These are phyloP conservation scores for Cystoderma amianthinum DNA, from an alignment of 768 basidiomycete genomes.

Conservation along the genomic window DNA sequence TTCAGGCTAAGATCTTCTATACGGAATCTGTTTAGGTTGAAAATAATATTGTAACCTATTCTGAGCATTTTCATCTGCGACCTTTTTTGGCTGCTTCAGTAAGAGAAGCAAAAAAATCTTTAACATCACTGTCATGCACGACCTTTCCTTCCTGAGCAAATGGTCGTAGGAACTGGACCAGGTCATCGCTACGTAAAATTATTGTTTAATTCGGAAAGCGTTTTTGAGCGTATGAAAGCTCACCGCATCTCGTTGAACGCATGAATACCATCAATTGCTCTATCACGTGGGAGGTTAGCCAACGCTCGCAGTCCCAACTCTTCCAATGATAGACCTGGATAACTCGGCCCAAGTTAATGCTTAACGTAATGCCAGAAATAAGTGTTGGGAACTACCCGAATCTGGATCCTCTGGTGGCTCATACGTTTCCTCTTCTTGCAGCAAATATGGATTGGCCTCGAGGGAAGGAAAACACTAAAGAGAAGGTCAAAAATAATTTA, in stretches of 20 bases:
- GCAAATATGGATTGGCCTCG: constrained; percentile 47
- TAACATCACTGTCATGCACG: constrained; percentile 68
- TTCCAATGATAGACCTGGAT: constrained; percentile 67
- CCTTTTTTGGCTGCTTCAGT: constrained; percentile 28
- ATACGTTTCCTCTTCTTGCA: constrained; percentile 78
- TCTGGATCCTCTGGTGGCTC: constrained; percentile 86
- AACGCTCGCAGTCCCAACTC: constrained; percentile 81
- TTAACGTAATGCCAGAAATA: not conserved
- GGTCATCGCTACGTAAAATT: constrained; percentile 47
- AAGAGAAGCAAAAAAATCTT: constrained; percentile 55
- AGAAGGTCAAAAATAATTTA: too few relatives aligned
- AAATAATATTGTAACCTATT: too few relatives aligned
- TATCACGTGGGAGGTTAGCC: constrained; percentile 66
- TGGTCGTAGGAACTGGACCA: constrained; percentile 66
- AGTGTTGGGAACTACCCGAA: constrained; percentile 38
- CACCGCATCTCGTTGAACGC: constrained; percentile 84
- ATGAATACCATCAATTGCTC: constrained; percentile 75
- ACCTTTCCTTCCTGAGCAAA: constrained; percentile 75
- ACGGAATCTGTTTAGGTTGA: too few relatives aligned
- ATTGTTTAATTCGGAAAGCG: not conserved
- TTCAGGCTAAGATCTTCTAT: too few relatives aligned
- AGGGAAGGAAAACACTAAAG: constrained; percentile 61
- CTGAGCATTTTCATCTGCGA: constrained; percentile 3
- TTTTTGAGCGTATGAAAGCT: constrained; percentile 10
- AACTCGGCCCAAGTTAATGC: not conserved